phyloP scores from a whole-genome alignment of 2,329 filamentous ascomycete genomes.

The Exserohilum turcica region DNA sequence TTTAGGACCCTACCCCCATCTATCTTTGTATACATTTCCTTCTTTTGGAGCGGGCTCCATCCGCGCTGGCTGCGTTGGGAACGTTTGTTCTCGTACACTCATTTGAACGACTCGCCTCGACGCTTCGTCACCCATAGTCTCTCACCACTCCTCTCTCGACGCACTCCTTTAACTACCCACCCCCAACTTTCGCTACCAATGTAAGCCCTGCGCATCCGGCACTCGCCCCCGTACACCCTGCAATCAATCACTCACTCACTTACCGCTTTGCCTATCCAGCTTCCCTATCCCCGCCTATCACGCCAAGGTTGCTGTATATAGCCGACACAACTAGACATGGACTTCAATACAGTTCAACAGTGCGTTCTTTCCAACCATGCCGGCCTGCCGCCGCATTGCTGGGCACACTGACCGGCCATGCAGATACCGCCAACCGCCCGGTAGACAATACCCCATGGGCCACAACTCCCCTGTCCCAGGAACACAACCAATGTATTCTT shows the following conservation, averaged over 20 bases:
- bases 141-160: slow-evolving; percentile 40
- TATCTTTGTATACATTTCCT: slow-evolving; percentile 41
- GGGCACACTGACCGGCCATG: slow-evolving; percentile 32
- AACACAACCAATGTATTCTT: slow-evolving; percentile 46
- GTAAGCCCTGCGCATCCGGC: slow-evolving; percentile 34
- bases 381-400: neutral
- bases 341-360: slow-evolving; percentile 51
- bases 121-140: slow-evolving; percentile 37
- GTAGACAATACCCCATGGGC: slow-evolving; percentile 41
- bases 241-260: slow-evolving; percentile 30
- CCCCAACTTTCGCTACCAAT: slow-evolving; percentile 27
- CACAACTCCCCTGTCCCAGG: slow-evolving; percentile 38
- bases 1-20: slow-evolving; percentile 42
- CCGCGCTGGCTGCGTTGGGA: slow-evolving; percentile 47
- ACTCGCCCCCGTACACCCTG: slow-evolving; percentile 36
- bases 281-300: slow-evolving; percentile 19
- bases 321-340: slow-evolving; percentile 45
- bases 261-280: slow-evolving; percentile 31
- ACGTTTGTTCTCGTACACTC: slow-evolving; percentile 48
- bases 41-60: slow-evolving; percentile 47
- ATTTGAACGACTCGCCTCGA: slow-evolving; percentile 37
- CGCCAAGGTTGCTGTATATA: slow-evolving; percentile 32
- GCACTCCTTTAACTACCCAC: slow-evolving; percentile 44
- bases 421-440: slow-evolving; percentile 46
- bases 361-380: slow-evolving; percentile 30